phyloP scores from a whole-genome alignment of 2,329 filamentous ascomycete species.

The Colletotrichum lini region DNA sequence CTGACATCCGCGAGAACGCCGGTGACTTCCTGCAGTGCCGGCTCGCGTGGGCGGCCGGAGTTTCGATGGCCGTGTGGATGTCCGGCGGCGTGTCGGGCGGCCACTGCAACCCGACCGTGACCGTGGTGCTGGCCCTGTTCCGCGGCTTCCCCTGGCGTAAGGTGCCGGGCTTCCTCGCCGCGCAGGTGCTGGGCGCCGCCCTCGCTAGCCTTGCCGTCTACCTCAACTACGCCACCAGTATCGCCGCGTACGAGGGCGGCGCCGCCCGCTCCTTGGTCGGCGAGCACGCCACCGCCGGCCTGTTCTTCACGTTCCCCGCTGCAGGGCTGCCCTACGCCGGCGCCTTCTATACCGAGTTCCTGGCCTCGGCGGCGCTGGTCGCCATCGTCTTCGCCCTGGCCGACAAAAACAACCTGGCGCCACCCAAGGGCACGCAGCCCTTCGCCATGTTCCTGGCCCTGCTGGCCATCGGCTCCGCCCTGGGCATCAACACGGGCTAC shows the following conservation, averaged over 20 bases:
- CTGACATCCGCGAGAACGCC: slow-evolving; percentile 35
- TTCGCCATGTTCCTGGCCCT: slow-evolving; percentile 54
- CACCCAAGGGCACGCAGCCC: slow-evolving; percentile 54
- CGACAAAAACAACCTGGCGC: slow-evolving; percentile 56
- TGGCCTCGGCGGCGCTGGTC: slow-evolving; percentile 54
- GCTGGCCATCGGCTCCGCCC: slow-evolving; percentile 53
- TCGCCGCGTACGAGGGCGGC: slow-evolving; percentile 51
- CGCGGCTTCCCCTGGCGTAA: slow-evolving; percentile 55
- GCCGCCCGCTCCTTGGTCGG: slow-evolving; percentile 49
- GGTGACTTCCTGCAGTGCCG: slow-evolving; percentile 39
- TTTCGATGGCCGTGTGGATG: slow-evolving; percentile 38
- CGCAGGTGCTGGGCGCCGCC: slow-evolving; percentile 47
- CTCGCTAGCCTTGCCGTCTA: slow-evolving; percentile 48
- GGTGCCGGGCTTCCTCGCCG: slow-evolving; percentile 49
- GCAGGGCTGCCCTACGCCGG: slow-evolving; percentile 49
- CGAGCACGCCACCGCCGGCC: slow-evolving; percentile 49
- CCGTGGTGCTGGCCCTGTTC: slow-evolving; percentile 52
- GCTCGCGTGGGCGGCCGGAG: slow-evolving; percentile 37
- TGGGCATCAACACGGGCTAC: slow-evolving; percentile 55
- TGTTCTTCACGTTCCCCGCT: slow-evolving; percentile 49
- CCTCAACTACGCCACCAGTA: slow-evolving; percentile 44
- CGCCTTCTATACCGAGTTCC: slow-evolving; percentile 54
- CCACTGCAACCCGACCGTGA: slow-evolving; percentile 55
- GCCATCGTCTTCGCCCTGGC: slow-evolving; percentile 54
- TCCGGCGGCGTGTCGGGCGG: slow-evolving; percentile 48